Evolutionary conservation across 177 flowering plant species (phyloP).

Genomic region (Vitis hybrid): DNA sequence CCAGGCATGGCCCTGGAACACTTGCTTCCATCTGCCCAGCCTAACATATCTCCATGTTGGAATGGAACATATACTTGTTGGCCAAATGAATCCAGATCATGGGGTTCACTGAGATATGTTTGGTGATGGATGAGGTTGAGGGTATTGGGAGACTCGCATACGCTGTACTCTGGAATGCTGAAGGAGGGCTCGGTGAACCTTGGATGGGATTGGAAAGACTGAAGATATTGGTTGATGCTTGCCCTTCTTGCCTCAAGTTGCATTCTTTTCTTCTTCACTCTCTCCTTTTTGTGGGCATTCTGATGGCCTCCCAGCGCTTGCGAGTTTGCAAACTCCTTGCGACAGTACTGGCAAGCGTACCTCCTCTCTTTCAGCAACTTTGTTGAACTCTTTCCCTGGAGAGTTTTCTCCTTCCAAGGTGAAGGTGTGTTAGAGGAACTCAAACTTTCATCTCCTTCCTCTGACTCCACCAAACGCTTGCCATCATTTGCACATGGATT

Average conservation of each 20-base stretch:
- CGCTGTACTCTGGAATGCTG: slow-evolving; percentile 10
- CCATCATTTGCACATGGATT: slow-evolving; percentile 26
- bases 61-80: slow-evolving; percentile 30
- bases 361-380: slow-evolving; percentile 37
- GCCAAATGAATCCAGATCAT: slow-evolving; percentile 42
- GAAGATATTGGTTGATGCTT: slow-evolving; percentile 62
- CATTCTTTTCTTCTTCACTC: slow-evolving; percentile 76
- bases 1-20: slow-evolving; percentile 8
- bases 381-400: slow-evolving; percentile 16
- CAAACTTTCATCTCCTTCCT: slow-evolving; percentile 52
- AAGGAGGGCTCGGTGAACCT: slow-evolving; percentile 30
- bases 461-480: slow-evolving; percentile 10
- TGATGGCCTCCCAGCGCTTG: slow-evolving; percentile 98
- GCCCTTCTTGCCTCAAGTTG: slow-evolving; percentile 82
- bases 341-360: slow-evolving; percentile 80
- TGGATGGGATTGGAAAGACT: slow-evolving; percentile 39
- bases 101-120: slow-evolving; percentile 29
- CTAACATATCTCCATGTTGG: slow-evolving; percentile 22
- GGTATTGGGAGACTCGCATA: no score
- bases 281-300: slow-evolving; percentile 96
- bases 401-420: slow-evolving; percentile 16
- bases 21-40: slow-evolving; percentile 14
- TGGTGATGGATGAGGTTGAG: no score
- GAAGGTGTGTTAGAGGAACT: slow-evolving; percentile 48
- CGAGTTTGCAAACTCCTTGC: slow-evolving; percentile 79